Evolutionary conservation across 2,329 filamentous ascomycete species (phyloP).

Genomic region (Didymella glomerata): DNA sequence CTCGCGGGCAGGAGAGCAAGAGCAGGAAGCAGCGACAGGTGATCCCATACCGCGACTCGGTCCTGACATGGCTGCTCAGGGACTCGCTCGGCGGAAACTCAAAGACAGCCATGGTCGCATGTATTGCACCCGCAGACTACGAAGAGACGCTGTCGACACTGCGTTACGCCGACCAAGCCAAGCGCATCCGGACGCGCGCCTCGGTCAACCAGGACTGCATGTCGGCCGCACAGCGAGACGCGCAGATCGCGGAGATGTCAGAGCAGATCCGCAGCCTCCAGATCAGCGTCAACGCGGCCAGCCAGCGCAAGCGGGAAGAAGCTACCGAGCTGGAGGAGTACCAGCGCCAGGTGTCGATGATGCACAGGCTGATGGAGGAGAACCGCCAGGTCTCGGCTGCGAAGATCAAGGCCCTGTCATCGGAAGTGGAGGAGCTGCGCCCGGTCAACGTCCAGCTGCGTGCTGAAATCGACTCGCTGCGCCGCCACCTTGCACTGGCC

Average conservation of each 20-base stretch:
- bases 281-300: conserved; percentile 69
- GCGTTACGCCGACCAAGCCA: conserved; percentile 96
- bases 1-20: conserved; percentile 62
- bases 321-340: conserved; percentile 93
- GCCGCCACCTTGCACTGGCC: conserved; percentile 86
- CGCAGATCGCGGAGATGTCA: conserved; percentile 92
- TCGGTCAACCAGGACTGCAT: conserved; percentile 96
- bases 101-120: conserved; percentile 99
- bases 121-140: conserved; percentile 93
- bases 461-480: conserved; percentile 81
- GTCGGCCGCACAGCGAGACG: conserved; percentile 90
- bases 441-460: conserved; percentile 66
- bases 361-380: conserved; percentile 98
- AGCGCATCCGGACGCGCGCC: conserved; percentile 92
- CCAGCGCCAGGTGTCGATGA: conserved; percentile 84
- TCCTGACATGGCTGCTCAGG: conserved; percentile 86
- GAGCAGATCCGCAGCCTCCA: conserved; percentile 91
- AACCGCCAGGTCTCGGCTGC: conserved; percentile 87
- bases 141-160: conserved; percentile 96
- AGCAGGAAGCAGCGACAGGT: conserved; percentile 64
- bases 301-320: conserved; percentile 76
- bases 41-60: conserved; percentile 92
- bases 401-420: conserved; percentile 84
- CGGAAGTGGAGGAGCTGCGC: conserved; percentile 59
- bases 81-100: conserved; percentile 95